phyloP scores from a whole-genome alignment of 1,284 basidiomycete genomes.

The Cerrena zonata region DNA sequence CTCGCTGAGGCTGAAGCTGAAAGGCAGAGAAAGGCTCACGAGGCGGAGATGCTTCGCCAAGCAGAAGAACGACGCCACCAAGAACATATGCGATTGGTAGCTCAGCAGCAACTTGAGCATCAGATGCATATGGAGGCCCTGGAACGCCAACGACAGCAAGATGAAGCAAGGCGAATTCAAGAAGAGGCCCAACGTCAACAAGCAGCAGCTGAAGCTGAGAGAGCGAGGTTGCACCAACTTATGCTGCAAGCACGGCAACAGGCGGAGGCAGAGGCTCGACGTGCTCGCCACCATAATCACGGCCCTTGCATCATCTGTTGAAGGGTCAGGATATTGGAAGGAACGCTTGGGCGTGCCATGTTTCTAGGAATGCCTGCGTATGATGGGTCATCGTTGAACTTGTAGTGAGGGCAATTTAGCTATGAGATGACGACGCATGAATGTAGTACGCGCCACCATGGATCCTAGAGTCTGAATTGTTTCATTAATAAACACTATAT shows the following conservation, averaged over 20 bases:
- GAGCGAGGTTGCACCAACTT: background rate
- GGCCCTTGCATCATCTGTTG: background rate
- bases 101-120: background rate
- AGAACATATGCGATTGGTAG: background rate
- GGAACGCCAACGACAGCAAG: background rate
- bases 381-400: too few species aligned
- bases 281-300: background rate
- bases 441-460: too few species aligned
- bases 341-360: too few species aligned
- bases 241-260: background rate
- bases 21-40: background rate
- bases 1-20: background rate
- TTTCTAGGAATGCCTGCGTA: too few species aligned
- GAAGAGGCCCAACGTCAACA: background rate
- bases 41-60: background rate
- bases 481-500: too few species aligned
- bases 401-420: too few species aligned
- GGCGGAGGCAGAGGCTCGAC: background rate
- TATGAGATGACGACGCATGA: too few species aligned
- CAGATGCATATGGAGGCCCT: background rate
- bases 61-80: slow-evolving; percentile 3
- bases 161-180: background rate
- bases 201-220: background rate
- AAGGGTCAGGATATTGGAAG: too few species aligned
- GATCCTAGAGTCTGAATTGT: too few species aligned